Evolutionary conservation across 176 grass and related monocot species (phyloP).

Genomic region (Tuctoria greenei): DNA sequence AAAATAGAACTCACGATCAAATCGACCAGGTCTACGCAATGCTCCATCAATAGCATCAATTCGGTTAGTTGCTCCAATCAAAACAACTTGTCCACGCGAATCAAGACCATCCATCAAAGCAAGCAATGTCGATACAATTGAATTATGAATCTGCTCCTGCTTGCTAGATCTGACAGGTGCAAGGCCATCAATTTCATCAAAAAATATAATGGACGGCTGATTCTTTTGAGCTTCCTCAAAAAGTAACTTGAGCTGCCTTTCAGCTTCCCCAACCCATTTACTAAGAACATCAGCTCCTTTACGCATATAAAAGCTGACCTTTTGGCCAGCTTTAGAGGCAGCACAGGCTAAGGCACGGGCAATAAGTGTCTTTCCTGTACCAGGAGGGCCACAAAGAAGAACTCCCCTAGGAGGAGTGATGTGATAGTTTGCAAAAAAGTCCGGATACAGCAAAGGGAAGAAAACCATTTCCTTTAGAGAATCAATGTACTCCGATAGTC

Average conservation of each 20-base stretch:
- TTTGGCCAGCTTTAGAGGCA: conserved; percentile 94
- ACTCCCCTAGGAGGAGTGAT: conserved; percentile 98
- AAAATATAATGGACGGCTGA: conserved; percentile 98
- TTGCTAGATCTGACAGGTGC: conserved; percentile 99
- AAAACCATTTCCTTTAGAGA: conserved; percentile 99
- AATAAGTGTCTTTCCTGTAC: conserved; percentile 97
- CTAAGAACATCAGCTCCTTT: conserved; percentile 99
- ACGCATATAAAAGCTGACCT: conserved; percentile 99
- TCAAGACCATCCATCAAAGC: conserved; percentile 99
- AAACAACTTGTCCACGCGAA: conserved; percentile 97
- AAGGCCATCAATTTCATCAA: conserved; percentile 98
- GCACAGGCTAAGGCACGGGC: conserved; percentile 95
- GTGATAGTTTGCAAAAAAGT: conserved; percentile 99
- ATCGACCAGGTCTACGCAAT: conserved; percentile 90
- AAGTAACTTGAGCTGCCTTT: conserved; percentile 96
- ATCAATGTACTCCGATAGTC: conserved; percentile 93
- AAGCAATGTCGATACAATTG: conserved; percentile 98
- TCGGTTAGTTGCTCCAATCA: conserved; percentile 98
- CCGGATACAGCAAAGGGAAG: conserved; percentile 95
- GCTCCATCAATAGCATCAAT: conserved; percentile 99
- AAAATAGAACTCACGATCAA: conserved; percentile 97
- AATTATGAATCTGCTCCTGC: conserved; percentile 99
- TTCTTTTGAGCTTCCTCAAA: conserved; percentile 99
- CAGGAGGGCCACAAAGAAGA: conserved; percentile 94
- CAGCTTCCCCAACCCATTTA: conserved; percentile 99